Evolutionary conservation across 129 eudicot species (phyloP), one percentile per base, ranked within the genome.

Genomic region (Tagetes erecta): DNA sequence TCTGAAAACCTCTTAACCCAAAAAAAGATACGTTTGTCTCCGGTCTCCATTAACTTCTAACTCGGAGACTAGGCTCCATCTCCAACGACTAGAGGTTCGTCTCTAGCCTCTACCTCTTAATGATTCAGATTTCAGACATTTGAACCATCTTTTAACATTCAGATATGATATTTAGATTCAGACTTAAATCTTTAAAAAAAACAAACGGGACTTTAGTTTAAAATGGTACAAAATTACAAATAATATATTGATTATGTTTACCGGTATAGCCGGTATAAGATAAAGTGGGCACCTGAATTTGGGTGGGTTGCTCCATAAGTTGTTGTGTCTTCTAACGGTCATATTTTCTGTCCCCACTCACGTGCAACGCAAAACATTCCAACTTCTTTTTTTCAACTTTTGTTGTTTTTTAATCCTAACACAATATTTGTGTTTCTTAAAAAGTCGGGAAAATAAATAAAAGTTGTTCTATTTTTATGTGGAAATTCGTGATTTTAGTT

Each of bases 351-450:
- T 59, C 20, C 50, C 60, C 30, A 10, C 58, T 12, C 67, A 62
- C 78, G 83, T 79, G 83, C 74, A 67, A 65, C n/a, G 45, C 78
- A 72, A 42, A 68, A 79, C 83, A 79, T 79, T 72, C 83, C 51
- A 65, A 53, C 40, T 3, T 30, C 60, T 55, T 9, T 27, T 44
- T 27, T 36, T 27, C 14, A 12, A 33, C 33, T 42, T 56, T 55
- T 42, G 49, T 69, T 36, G 40, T 56, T 76, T 55, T 53, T 67
- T 67, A 31, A 76, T 13, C 2, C 40, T 42, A 39, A 53, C 65
- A 6, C 55, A 6, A 38, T 57, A 37, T 60, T 33, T 68, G 11
- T 12, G 33, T 68, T 20, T 11, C 57, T 46, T 46, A 27, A 34
- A 47, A 33, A 46, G 51, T 27, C n/a, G 30, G 58, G 1, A 44